These are phyloP conservation scores for Musa itinerans DNA, from an alignment of 176 grass and related monocot species.

Conservation along the genomic window DNA sequence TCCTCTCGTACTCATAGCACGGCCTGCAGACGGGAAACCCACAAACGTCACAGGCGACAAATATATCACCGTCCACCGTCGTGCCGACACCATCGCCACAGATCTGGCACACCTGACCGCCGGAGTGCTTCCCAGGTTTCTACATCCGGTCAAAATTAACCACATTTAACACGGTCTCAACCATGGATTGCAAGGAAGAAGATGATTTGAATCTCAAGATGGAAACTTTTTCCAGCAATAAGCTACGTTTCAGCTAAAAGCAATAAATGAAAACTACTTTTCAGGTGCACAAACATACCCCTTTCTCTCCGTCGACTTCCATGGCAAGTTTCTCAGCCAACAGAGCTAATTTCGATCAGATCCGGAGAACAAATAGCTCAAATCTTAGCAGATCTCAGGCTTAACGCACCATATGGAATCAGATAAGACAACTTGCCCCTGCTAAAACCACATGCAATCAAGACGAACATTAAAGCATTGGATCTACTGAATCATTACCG, in stretches of 20 bases:
- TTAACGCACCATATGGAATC: neutral
- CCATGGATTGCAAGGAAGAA: too few species aligned
- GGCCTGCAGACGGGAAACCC: conserved; percentile 27
- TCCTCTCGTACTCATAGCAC: conserved; percentile 30
- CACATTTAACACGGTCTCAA: too few species aligned
- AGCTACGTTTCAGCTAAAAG: neutral
- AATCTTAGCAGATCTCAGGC: neutral
- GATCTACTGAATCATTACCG: neutral
- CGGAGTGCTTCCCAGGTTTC: conserved; percentile 18
- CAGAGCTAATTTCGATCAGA: neutral
- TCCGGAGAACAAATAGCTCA: neutral
- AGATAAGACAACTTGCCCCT: neutral
- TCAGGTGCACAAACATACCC: neutral
- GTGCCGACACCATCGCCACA: conserved; percentile 23
- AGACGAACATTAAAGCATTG: neutral
- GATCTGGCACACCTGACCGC: conserved; percentile 28
- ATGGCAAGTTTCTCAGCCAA: neutral
- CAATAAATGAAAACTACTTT: neutral
- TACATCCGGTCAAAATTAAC: conserved; percentile 4
- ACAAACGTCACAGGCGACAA: conserved; percentile 23
- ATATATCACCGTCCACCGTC: conserved; percentile 22
- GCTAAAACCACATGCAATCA: neutral
- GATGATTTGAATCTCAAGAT: neutral
- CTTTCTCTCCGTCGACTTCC: neutral
- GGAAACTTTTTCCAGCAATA: neutral